phyloP scores from a whole-genome alignment of 139 green algal species.

The Choricystis sp. region DNA sequence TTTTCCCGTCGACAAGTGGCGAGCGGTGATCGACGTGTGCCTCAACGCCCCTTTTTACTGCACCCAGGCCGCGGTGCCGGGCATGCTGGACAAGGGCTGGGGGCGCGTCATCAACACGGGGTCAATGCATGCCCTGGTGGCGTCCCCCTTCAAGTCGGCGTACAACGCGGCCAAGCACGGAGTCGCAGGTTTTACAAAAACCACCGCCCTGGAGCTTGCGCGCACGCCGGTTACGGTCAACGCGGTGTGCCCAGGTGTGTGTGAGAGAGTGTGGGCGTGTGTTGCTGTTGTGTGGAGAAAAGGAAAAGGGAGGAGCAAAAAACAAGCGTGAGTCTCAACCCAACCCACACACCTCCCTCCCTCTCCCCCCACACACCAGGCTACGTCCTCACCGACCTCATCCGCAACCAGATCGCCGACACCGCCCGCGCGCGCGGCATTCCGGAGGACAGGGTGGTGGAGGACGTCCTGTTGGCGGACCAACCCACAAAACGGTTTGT shows the following conservation, averaged over 20 bases:
- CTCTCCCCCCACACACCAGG: too few species aligned
- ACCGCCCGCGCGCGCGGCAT: conserved; percentile 51
- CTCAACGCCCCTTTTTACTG: conserved; percentile 60
- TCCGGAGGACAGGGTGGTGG: conserved; percentile 24
- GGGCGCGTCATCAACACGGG: conserved; percentile 76
- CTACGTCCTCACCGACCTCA: conserved; percentile 47
- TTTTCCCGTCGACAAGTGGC: conserved; percentile 72
- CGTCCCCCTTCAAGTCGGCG: conserved; percentile 73
- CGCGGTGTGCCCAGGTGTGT: conserved; percentile 16
- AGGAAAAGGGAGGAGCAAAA: too few species aligned
- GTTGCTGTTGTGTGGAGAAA: too few species aligned
- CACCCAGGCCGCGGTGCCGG: conserved; percentile 63
- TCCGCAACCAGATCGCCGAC: conserved; percentile 50
- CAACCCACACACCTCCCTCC: neutral
- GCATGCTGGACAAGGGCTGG: conserved; percentile 63
- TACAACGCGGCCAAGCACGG: conserved; percentile 89
- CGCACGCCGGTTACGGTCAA: conserved; percentile 30
- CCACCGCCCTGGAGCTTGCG: conserved; percentile 55
- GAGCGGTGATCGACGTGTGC: conserved; percentile 49
- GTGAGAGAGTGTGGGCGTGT: too few species aligned
- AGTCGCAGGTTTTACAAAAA: conserved; percentile 65
- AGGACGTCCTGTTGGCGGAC: conserved; percentile 68
- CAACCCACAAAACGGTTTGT: conserved; percentile 82
- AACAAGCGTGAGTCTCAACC: too few species aligned
- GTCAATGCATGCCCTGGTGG: conserved; percentile 67